A percentile compares a stretch with the other conserved stretches of the same genome.
phyloP scores from a whole-genome alignment of 2,329 filamentous ascomycete species.

The Colletotrichum abscissum region DNA sequence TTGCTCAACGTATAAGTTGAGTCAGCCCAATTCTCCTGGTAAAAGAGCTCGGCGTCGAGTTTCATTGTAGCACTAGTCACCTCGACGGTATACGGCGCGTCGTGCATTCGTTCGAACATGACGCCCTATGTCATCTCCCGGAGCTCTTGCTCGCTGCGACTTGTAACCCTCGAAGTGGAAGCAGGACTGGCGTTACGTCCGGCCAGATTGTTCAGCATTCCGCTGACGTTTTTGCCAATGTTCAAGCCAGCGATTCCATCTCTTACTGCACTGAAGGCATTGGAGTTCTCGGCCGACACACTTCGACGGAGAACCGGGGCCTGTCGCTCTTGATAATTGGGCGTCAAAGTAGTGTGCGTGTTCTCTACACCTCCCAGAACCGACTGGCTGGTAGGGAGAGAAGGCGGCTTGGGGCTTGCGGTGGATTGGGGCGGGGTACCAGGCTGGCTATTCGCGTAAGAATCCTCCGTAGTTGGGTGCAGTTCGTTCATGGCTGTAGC shows the following conservation, averaged over 20 bases:
- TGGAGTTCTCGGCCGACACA: conserved; percentile 56
- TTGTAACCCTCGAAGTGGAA: conserved; percentile 31
- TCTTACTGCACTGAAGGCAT: conserved; percentile 57
- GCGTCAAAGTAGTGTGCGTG: conserved; percentile 63
- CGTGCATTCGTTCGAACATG: conserved; percentile 46
- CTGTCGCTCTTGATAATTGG: conserved; percentile 43
- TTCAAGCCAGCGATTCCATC: conserved; percentile 61
- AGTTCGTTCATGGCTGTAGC: conserved; percentile 42
- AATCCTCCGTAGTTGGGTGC: conserved; percentile 36
- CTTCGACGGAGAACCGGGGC: conserved; percentile 53
- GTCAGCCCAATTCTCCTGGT: conserved; percentile 12
- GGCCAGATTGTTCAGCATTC: conserved; percentile 51
- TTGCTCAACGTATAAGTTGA: conserved; percentile 5
- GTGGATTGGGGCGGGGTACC: conserved; percentile 38
- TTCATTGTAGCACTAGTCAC: conserved; percentile 3
- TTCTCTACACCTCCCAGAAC: conserved; percentile 71
- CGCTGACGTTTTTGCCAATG: conserved; percentile 60
- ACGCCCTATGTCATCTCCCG: conserved; percentile 59
- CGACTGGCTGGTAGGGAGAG: conserved; percentile 56
- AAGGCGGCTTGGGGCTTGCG: conserved; percentile 51
- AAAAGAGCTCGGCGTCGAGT: conserved; percentile 12
- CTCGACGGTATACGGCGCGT: conserved; percentile 43
- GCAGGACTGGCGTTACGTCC: conserved; percentile 40
- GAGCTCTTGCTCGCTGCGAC: conserved; percentile 54
- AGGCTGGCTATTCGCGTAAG: conserved; percentile 40